phyloP scores from a whole-genome alignment of 1,284 basidiomycete species.

The Irpex rosettiformis region DNA sequence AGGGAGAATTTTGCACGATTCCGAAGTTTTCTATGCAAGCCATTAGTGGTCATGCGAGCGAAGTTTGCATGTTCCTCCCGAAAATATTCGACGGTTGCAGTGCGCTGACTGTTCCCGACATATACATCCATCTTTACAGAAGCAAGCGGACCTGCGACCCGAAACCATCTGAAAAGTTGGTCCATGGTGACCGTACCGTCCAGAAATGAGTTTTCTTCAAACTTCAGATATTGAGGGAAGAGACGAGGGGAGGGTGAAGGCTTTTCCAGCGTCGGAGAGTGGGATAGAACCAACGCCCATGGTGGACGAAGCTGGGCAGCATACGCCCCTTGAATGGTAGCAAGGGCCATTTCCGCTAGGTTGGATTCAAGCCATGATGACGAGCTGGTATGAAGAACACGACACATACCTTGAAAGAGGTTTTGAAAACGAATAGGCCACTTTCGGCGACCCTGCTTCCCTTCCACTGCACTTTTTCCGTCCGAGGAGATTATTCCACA shows the following conservation, averaged over 20 bases:
- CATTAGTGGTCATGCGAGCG: neutral
- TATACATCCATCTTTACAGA: conserved; percentile 2
- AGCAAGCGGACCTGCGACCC: conserved; percentile 5
- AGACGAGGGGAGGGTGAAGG: neutral
- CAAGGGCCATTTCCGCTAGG: conserved; percentile 11
- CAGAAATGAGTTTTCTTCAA: neutral
- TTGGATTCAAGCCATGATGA: neutral
- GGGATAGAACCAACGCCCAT: conserved; percentile 3
- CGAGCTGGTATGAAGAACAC: neutral
- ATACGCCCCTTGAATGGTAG: conserved; percentile 4
- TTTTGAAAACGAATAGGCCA: conserved; percentile 3
- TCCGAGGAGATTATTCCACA: neutral
- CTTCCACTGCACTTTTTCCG: neutral
- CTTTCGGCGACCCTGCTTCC: neutral
- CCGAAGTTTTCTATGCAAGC: neutral
- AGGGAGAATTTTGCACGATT: neutral
- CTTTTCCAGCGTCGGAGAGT: neutral
- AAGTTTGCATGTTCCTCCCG: neutral
- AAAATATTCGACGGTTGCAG: conserved; percentile 9
- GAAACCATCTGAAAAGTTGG: conserved; percentile 5
- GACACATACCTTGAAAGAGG: neutral
- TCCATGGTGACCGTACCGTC: neutral
- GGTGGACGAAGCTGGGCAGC: neutral
- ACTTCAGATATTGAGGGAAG: conserved; percentile 2
- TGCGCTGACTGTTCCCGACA: conserved; percentile 1